These are phyloP conservation scores for Basipetospora chlamydospora DNA, from an alignment of 2,329 filamentous ascomycete genomes.

Conservation along the genomic window DNA sequence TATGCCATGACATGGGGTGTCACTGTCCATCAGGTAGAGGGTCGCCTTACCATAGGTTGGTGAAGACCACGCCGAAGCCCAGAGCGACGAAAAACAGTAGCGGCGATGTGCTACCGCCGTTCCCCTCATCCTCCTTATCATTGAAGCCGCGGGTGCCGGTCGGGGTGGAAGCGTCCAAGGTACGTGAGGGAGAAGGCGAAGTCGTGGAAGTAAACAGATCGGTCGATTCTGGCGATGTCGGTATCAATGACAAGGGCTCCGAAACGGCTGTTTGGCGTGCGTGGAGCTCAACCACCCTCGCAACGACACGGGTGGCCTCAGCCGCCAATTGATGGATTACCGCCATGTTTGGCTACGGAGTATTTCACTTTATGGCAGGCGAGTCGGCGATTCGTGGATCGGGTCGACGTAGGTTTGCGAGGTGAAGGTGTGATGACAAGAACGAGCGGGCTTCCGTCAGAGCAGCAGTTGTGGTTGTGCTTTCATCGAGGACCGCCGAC, in stretches of 20 bases:
- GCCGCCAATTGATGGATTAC: conserved; percentile 21
- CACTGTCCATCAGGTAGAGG: too few species aligned
- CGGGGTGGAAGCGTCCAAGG: conserved; percentile 10
- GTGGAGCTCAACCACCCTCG: conserved; percentile 15
- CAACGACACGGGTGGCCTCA: conserved; percentile 21
- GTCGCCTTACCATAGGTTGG: conserved; percentile 91
- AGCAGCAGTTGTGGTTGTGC: not conserved
- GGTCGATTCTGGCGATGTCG: conserved; percentile 11
- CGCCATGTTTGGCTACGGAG: too few species aligned
- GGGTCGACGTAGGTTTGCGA: too few species aligned
- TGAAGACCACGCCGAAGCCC: conserved; percentile 96
- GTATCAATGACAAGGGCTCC: conserved; percentile 11
- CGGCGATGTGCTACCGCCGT: conserved; percentile 23
- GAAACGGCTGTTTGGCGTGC: conserved; percentile 7
- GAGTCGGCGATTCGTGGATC: too few species aligned
- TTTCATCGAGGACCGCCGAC: conserved; percentile 1
- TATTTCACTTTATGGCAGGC: too few species aligned
- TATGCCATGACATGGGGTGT: too few species aligned
- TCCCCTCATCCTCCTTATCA: conserved; percentile 8
- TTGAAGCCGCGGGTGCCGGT: conserved; percentile 7
- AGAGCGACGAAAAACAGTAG: conserved; percentile 77
- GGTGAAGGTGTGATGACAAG: too few species aligned
- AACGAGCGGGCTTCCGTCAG: too few species aligned
- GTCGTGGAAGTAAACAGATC: conserved; percentile 12
- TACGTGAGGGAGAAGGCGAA: too few species aligned